phyloP scores from a whole-genome alignment of 1,139 yeast genomes.

The Candida glucosophila region DNA sequence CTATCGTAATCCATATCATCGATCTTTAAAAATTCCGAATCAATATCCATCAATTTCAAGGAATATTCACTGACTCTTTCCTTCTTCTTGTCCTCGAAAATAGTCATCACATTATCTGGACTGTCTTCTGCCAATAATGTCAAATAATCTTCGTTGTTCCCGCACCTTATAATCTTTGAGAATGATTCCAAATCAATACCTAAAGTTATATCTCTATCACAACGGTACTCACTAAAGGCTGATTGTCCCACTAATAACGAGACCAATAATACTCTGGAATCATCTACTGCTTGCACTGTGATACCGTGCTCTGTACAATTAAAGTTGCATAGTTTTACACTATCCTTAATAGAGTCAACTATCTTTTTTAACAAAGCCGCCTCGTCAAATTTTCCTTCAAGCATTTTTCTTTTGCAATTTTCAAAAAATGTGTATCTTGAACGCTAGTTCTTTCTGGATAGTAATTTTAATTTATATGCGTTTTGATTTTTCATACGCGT shows the following conservation, averaged over 20 bases:
- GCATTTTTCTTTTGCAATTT: too few species aligned
- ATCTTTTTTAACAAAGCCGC: slow-evolving; percentile 87
- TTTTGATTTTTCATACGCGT: too few species aligned
- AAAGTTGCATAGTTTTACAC: slow-evolving; percentile 90
- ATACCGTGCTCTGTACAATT: slow-evolving; percentile 94
- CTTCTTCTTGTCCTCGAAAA: slow-evolving; percentile 84
- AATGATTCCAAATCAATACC: slow-evolving; percentile 87
- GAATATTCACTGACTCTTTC: slow-evolving; percentile 91
- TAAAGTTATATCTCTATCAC: slow-evolving; percentile 87
- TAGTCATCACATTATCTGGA: slow-evolving; percentile 73
- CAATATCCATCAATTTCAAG: slow-evolving; percentile 91
- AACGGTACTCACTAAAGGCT: slow-evolving; percentile 89
- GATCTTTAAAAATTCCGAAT: slow-evolving; percentile 86
- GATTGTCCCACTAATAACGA: slow-evolving; percentile 82
- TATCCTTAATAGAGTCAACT: slow-evolving; percentile 87
- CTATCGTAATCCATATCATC: slow-evolving; percentile 93
- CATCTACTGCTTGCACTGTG: slow-evolving; percentile 95
- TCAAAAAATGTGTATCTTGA: too few species aligned
- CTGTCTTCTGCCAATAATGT: slow-evolving; percentile 88
- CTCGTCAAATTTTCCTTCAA: slow-evolving; percentile 95
- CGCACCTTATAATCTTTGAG: slow-evolving; percentile 83
- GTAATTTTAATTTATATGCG: too few species aligned
- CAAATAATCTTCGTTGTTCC: slow-evolving; percentile 81
- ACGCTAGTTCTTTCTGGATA: too few species aligned
- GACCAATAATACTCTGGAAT: slow-evolving; percentile 89